phyloP scores from a whole-genome alignment of 2,329 filamentous ascomycete genomes.

The Xylaria digitata region DNA sequence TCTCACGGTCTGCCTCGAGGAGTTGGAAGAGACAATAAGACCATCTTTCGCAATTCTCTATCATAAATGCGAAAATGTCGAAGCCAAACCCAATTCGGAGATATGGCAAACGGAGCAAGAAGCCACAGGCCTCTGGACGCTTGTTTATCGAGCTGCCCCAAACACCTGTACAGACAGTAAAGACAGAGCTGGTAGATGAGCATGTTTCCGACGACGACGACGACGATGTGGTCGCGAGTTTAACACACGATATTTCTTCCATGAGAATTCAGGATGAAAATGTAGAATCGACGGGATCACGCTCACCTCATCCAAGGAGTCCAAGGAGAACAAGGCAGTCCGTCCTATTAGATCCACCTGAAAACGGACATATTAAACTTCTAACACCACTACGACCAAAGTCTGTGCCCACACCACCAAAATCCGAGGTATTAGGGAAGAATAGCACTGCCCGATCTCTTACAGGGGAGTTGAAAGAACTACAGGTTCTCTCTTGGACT shows the following conservation, averaged over 20 bases:
- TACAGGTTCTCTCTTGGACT: constrained; percentile 65
- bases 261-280: constrained; percentile 47
- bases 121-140: constrained; percentile 59
- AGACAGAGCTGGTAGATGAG: constrained; percentile 28
- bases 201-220: constrained; percentile 33
- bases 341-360: constrained; percentile 32
- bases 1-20: constrained; percentile 5
- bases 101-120: constrained; percentile 64
- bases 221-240: constrained; percentile 47
- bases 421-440: constrained; percentile 26
- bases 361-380: constrained; percentile 28
- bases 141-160: constrained; percentile 64
- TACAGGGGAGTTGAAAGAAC: constrained; percentile 39
- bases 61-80: constrained; percentile 55
- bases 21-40: constrained; percentile 3
- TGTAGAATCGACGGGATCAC: constrained; percentile 28
- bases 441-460: not conserved
- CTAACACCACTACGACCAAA: constrained; percentile 27
- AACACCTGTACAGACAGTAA: constrained; percentile 56
- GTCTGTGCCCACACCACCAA: constrained; percentile 22
- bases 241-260: constrained; percentile 51
- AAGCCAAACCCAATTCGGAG: constrained; percentile 57
- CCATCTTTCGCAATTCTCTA: constrained; percentile 3
- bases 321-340: constrained; percentile 41
- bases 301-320: constrained; percentile 30